Percentiles rank a stretch among this genome's conserved stretches.
Conservation (phyloP, 192 early-diverging fungal genomes). For the Phlyctochytrium planicorne region DNA sequence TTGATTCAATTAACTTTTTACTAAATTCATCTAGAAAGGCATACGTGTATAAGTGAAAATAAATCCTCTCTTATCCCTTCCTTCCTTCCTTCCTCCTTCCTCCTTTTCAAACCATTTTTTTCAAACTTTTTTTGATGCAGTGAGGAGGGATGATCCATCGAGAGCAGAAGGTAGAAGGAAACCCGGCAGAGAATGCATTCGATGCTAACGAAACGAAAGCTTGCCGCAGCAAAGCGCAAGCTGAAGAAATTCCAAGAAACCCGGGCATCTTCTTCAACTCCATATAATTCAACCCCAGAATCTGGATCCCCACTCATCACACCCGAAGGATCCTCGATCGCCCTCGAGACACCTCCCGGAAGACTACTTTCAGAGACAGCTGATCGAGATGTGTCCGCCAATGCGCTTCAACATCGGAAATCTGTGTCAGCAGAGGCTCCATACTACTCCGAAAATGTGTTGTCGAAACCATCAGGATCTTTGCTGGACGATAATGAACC, state of each 20-base stretch:
- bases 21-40: no score
- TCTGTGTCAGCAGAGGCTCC: neutral
- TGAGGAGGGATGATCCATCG: neutral
- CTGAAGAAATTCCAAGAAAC: conserved; percentile 25
- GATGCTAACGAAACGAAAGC: conserved; percentile 9
- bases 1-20: no score
- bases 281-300: neutral
- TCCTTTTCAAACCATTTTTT: neutral
- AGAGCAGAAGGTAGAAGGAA: conserved; percentile 8
- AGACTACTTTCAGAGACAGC: neutral
- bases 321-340: neutral
- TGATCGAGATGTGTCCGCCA: neutral
- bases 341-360: no score
- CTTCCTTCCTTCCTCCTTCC: neutral
- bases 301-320: neutral
- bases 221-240: conserved; percentile 19
- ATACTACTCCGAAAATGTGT: neutral
- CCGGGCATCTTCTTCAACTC: neutral
- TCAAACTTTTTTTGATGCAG: neutral
- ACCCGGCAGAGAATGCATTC: neutral
- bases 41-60: no score
- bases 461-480: neutral
- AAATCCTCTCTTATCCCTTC: no score
- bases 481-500: no score
- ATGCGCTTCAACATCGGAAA: neutral